Evolutionary conservation across 1,139 yeast genomes (phyloP), one percentile per base, ranked within the genome.

Genomic region (Hansenula sp.): DNA sequence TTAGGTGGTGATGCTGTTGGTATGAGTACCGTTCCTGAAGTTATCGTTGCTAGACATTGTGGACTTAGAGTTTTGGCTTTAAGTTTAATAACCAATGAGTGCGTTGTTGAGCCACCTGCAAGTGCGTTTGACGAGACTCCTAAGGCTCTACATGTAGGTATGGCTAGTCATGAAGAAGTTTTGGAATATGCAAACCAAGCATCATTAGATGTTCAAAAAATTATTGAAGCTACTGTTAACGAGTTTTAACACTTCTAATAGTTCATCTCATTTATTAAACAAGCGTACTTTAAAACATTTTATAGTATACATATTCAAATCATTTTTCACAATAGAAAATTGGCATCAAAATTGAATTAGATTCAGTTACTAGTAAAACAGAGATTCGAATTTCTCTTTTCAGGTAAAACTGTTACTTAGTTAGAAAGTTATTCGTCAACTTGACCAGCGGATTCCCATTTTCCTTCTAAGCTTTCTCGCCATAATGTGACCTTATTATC

Each of bases 1-100:
- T 55, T 86, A 38, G 98, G 98, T 8, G 97, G 90, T 40, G 97
- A 93, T 65, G 88, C 95, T 0, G 98, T 91, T 6, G 99, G 99
- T 4, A 93, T 93, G 99, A 86, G 96, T 47, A 93, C 98, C 0
- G 97, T 91, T 31, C 97, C 99, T 0, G 99, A 93, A 64, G 96
- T 89, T 2, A 79, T 90, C 51, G 84, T 88, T 13, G 98, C 96
- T 3, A 82, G 96, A 59, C 98, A 93, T 63, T 76, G 84, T 46
- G 95, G 90, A 0, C 65, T 94, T 67, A 74, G 72, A 51, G 96
- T 89, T 4, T 70, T 93, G 49, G 98, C 97, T 0, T 64, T 93
- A 43, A 84, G 95, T 48, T 74, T 93, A 50, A 84, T 93, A 50
- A 93, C 98, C 27, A 93, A 93, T 60, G 81, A 78, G 2, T 91